These are phyloP conservation scores for Arachis hypogaea DNA, from an alignment of 306 rosid genomes.

Conservation along the genomic window DNA sequence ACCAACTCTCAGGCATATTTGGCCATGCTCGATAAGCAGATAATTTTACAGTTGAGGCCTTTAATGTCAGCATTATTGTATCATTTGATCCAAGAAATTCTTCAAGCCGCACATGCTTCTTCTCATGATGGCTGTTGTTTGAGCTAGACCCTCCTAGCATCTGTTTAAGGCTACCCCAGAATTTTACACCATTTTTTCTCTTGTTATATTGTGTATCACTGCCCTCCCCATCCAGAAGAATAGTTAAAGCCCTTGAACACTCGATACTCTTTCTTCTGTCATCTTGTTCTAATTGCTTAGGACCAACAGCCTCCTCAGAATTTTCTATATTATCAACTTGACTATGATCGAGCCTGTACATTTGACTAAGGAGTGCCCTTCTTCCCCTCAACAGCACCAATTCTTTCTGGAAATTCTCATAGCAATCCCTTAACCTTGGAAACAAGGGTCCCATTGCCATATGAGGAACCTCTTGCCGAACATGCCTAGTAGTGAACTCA, in stretches of 20 bases:
- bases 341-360: slow-evolving; percentile 44
- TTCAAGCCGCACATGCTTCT: slow-evolving; percentile 58
- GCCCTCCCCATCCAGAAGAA: slow-evolving; percentile 37
- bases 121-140: slow-evolving; percentile 45
- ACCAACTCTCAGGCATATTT: slow-evolving; percentile 78
- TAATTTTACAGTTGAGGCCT: slow-evolving; percentile 58
- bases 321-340: slow-evolving; percentile 41
- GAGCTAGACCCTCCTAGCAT: slow-evolving; percentile 60
- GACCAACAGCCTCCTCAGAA: slow-evolving; percentile 46
- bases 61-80: slow-evolving; percentile 56
- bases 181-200: slow-evolving; percentile 54
- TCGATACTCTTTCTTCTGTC: slow-evolving; percentile 48
- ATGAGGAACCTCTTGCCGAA: slow-evolving; percentile 53
- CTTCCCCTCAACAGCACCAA: slow-evolving; percentile 54
- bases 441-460: slow-evolving; percentile 56
- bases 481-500: slow-evolving; percentile 51
- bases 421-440: slow-evolving; percentile 57
- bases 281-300: slow-evolving; percentile 48
- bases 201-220: slow-evolving; percentile 27
- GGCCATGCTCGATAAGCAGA: slow-evolving; percentile 88
- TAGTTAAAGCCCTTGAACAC: slow-evolving; percentile 38
- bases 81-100: slow-evolving; percentile 68
- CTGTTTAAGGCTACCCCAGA: slow-evolving; percentile 65
- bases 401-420: slow-evolving; percentile 52
- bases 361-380: slow-evolving; percentile 53